These are phyloP conservation scores for Lichtheimia corymbifera DNA, from an alignment of 371 early-diverging fungal genomes.

Conservation along the genomic window DNA sequence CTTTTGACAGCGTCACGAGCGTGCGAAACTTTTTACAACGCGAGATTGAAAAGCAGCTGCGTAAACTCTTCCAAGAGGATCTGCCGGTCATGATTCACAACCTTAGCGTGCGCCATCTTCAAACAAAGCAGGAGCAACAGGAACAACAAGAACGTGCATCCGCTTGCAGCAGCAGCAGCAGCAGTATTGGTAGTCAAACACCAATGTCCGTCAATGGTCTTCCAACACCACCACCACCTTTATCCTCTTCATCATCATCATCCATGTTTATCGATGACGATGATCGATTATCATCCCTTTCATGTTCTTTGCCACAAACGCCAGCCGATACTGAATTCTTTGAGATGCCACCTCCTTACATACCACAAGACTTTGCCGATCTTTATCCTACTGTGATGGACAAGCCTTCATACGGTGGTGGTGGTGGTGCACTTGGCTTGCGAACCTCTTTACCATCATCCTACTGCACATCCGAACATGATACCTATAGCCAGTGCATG, in stretches of 20 bases:
- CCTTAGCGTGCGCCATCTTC: conserved; percentile 59
- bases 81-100: conserved; percentile 92
- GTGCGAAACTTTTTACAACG: conserved; percentile 86
- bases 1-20: conserved; percentile 89
- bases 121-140: conserved; percentile 20
- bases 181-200: too few species aligned
- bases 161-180: too few species aligned
- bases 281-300: neutral
- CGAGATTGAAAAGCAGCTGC: conserved; percentile 88
- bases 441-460: neutral
- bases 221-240: neutral
- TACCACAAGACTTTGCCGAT: neutral
- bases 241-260: neutral
- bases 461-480: neutral
- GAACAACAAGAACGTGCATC: conserved; percentile 15
- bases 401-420: neutral
- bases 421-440: neutral
- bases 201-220: neutral
- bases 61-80: conserved; percentile 90
- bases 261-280: neutral
- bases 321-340: neutral
- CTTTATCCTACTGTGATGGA: neutral
- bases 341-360: neutral
- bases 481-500: conserved; percentile 14
- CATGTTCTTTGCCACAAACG: neutral